A percentile compares a stretch with the other conserved stretches of the same genome.
Evolutionary conservation across 2,329 filamentous ascomycete genomes (phyloP).

Genomic region (Beauveria pseudobassiana): DNA sequence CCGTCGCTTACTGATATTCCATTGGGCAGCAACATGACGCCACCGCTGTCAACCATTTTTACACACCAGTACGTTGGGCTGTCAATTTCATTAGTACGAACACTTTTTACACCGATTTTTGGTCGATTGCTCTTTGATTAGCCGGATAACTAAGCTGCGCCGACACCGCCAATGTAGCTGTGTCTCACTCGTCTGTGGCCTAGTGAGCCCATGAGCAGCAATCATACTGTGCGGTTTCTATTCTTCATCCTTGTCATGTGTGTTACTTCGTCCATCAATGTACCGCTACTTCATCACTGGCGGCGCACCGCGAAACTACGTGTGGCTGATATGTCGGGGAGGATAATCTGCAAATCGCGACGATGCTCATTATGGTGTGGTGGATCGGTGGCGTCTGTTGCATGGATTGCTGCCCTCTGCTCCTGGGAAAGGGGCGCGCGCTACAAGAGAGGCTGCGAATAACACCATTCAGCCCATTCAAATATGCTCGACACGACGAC

Average conservation of each 20-base stretch:
- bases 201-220: neutral
- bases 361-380: constrained; percentile 10
- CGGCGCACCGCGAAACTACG: neutral
- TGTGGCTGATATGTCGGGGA: neutral
- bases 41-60: neutral
- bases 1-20: neutral
- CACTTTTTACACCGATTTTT: constrained; percentile 5
- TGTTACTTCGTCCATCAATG: neutral
- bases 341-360: constrained; percentile 10
- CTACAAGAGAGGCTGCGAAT: constrained; percentile 5
- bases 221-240: neutral
- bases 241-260: neutral
- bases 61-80: neutral
- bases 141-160: neutral
- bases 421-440: neutral
- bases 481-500: neutral
- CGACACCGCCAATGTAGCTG: neutral
- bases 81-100: neutral
- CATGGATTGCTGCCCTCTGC: constrained; percentile 1
- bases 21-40: constrained; percentile 9
- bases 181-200: constrained; percentile 7
- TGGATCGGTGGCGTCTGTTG: constrained; percentile 9
- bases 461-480: neutral
- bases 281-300: neutral
- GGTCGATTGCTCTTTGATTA: neutral